Evolutionary conservation across 2,329 filamentous ascomycete genomes (phyloP).

Genomic region (Cordyceps tenuipes): DNA sequence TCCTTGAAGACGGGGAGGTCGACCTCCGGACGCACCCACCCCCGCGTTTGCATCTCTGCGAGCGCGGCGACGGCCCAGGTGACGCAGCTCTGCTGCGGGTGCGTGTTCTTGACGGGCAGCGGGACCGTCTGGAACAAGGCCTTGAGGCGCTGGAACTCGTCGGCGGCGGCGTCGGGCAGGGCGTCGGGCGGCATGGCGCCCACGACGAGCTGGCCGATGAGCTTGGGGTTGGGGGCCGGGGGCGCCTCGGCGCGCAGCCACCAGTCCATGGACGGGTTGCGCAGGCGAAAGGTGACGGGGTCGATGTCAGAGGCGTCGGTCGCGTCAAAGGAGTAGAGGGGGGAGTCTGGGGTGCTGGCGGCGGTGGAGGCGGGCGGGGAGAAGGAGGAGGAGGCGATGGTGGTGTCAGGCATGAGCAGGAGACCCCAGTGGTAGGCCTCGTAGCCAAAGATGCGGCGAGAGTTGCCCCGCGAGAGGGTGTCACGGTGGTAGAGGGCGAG

Average conservation of each 20-base stretch:
- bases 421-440: conserved; percentile 27
- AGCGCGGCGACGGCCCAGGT: conserved; percentile 24
- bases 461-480: conserved; percentile 19
- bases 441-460: conserved; percentile 18
- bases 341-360: not conserved
- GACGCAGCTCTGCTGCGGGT: conserved; percentile 28
- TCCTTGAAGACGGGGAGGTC: conserved; percentile 21
- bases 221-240: conserved; percentile 16
- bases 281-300: conserved; percentile 22
- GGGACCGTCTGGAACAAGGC: conserved; percentile 18
- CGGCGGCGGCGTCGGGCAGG: too few species aligned
- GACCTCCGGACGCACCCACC: conserved; percentile 18
- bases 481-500: conserved; percentile 23
- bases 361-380: not conserved
- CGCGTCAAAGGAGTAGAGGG: conserved; percentile 18
- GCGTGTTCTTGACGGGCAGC: conserved; percentile 22
- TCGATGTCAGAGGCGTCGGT: conserved; percentile 24
- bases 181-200: conserved; percentile 18
- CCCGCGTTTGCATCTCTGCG: conserved; percentile 17
- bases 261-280: conserved; percentile 26
- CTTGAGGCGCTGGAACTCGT: conserved; percentile 13
- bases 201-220: conserved; percentile 22
- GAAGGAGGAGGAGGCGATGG: not conserved
- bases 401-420: conserved; percentile 17
- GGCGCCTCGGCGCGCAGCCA: conserved; percentile 19